Evolutionary conservation across 169 alveolate genomes (phyloP), one percentile per base, ranked within the genome.

Genomic region (Cryptosporidium canis): DNA sequence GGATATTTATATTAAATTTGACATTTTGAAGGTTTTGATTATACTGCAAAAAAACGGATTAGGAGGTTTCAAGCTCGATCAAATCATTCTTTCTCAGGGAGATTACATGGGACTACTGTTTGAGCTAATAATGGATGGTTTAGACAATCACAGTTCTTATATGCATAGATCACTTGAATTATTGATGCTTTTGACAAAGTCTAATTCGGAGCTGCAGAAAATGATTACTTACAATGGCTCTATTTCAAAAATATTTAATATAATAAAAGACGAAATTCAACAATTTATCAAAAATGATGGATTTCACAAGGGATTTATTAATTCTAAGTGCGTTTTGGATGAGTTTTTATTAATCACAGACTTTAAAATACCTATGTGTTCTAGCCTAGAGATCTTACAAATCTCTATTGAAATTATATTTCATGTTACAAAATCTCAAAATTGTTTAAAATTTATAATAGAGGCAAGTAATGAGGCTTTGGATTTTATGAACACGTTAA

Each of bases 161-260:
- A 43, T 77, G n/a, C 72, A 41, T 29, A 77, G 35, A 29, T 35
- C 87, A 9, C 47, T 77, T 55, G 87, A 77, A 12, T 18, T 77
- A 55, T 24, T 61, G 18, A 61, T 77, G 72, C 35, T 61, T 27
- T 31, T 77, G 14, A 77, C 87, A 11, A 58, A 43, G 31, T 35
- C 65, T 3, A 35, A 41, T 55, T 66, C 83, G 0, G 87, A 77
- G n/a, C 21, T 77, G 2, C 87, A 77, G 31, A 77, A 77, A 24
- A 77, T 77, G 21, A 61, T 77, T 16, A 77, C 87, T 3, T 77
- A 58, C 27, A 55, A 77, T 41, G 87, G 72, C 24, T 77, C 72
- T 14, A 29, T 55, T 39, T 35, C 65, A 41, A 21, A 35, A 43
- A 77, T 77, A 18, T 27, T 58, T 9, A 56, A 58, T 58, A 77